Evolutionary conservation across 2,329 filamentous ascomycete species (phyloP).

Genomic region (Colletotrichum plurivorum): DNA sequence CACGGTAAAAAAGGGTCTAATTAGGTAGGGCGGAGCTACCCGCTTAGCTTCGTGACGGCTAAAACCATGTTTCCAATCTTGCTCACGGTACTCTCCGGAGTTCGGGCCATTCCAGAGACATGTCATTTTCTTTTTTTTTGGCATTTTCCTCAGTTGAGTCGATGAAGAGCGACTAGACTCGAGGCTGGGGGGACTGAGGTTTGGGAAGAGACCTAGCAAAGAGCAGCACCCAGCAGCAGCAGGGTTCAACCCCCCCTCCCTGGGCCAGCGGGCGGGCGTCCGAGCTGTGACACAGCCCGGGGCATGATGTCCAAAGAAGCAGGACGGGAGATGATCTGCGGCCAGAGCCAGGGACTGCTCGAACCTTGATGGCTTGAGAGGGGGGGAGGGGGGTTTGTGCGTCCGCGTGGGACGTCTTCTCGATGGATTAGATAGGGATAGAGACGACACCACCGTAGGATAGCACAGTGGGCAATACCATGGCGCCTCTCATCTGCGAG

Average conservation of each 20-base stretch:
- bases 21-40: conserved; percentile 2
- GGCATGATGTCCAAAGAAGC: conserved; percentile 8
- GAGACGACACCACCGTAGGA: no score
- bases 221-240: no score
- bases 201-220: no score
- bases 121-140: no score
- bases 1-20: neutral
- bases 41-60: neutral
- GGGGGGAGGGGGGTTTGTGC: no score
- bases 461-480: neutral
- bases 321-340: conserved; percentile 23
- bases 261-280: neutral
- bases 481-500: neutral
- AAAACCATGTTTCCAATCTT: conserved; percentile 9
- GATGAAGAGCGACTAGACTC: no score
- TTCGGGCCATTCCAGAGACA: conserved; percentile 2
- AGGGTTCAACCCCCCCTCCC: neutral
- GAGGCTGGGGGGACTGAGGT: no score
- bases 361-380: conserved; percentile 14
- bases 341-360: conserved; percentile 9
- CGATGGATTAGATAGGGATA: neutral
- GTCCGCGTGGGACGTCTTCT: neutral
- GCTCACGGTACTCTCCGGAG: conserved; percentile 1
- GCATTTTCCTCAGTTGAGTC: no score
- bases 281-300: conserved; percentile 24